Evolutionary conservation across 495 filamentous ascomycete species (phyloP).

Genomic region (Trichoderma virens): DNA sequence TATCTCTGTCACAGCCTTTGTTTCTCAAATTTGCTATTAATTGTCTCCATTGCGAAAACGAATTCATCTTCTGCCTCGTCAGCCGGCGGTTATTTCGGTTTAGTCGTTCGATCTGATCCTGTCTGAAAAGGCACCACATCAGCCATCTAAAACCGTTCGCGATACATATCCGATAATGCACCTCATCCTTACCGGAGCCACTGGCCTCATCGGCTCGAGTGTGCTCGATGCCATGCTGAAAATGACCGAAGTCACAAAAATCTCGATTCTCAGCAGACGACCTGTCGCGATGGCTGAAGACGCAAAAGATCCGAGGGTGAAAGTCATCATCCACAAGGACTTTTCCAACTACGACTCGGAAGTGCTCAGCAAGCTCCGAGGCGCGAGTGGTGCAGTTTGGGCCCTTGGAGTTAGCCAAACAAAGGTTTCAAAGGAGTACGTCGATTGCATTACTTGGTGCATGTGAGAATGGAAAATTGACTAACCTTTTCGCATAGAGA

Average conservation of each 20-base stretch:
- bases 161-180: conserved; percentile 41
- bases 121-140: background rate
- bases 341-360: conserved; percentile 48
- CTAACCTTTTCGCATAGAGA: conserved; percentile 27
- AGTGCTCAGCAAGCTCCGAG: conserved; percentile 52
- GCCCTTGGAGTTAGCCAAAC: conserved; percentile 55
- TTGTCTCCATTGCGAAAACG: too few species aligned
- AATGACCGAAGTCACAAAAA: conserved; percentile 45
- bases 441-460: too few species aligned
- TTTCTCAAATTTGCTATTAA: too few species aligned
- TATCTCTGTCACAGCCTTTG: too few species aligned
- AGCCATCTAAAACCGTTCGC: background rate
- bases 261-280: conserved; percentile 58
- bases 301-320: conserved; percentile 44
- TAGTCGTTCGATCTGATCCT: too few species aligned
- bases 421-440: conserved; percentile 43
- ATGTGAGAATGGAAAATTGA: conserved; percentile 20
- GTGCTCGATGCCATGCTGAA: conserved; percentile 58
- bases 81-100: too few species aligned
- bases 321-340: conserved; percentile 59
- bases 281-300: conserved; percentile 58
- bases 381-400: conserved; percentile 62
- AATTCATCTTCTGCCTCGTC: too few species aligned
- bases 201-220: conserved; percentile 60
- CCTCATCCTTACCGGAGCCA: conserved; percentile 69